A percentile compares a stretch with the other conserved stretches of the same genome.
phyloP scores from a whole-genome alignment of 139 green algal genomes.

The Axilococcus clingmanii region DNA sequence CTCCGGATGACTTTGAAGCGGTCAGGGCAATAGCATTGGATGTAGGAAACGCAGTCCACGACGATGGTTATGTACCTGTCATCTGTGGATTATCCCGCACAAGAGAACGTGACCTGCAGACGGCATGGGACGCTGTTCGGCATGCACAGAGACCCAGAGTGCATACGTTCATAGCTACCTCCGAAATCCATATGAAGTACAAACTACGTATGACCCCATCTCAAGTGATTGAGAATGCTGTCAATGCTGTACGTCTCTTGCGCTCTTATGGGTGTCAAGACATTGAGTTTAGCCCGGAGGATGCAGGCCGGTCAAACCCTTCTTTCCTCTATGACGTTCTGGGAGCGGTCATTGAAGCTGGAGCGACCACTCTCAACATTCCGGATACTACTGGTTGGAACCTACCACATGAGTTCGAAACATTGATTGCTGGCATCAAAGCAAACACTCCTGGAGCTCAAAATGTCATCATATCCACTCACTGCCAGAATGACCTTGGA shows the following conservation, averaged over 20 bases:
- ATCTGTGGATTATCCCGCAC: constrained; percentile 95
- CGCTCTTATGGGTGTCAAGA: constrained; percentile 82
- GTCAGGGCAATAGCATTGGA: constrained; percentile 83
- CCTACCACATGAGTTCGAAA: constrained; percentile 88
- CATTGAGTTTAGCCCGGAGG: constrained; percentile 97
- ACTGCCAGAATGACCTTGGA: constrained; percentile 99
- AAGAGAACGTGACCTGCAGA: constrained; percentile 46
- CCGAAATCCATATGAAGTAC: constrained; percentile 94
- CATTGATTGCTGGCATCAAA: constrained; percentile 79
- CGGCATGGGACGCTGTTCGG: constrained; percentile 52
- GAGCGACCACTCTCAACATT: constrained; percentile 98
- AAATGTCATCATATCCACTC: constrained; percentile 87
- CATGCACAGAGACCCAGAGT: constrained; percentile 81
- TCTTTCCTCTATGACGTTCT: constrained; percentile 88
- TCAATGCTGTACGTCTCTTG: constrained; percentile 78
- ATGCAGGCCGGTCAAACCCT: constrained; percentile 82
- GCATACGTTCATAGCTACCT: constrained; percentile 97
- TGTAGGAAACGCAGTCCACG: constrained; percentile 67
- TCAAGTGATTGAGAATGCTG: constrained; percentile 84
- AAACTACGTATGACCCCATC: constrained; percentile 81
- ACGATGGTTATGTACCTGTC: constrained; percentile 90
- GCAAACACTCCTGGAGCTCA: constrained; percentile 75
- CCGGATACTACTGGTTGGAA: constrained; percentile 93
- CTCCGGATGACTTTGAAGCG: constrained; percentile 95
- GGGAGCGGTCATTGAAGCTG: constrained; percentile 84